A percentile compares a stretch with the other conserved stretches of the same genome.
Conservation (phyloP, 2,329 filamentous ascomycete species). For the Ceratocystis smalleyi region DNA sequence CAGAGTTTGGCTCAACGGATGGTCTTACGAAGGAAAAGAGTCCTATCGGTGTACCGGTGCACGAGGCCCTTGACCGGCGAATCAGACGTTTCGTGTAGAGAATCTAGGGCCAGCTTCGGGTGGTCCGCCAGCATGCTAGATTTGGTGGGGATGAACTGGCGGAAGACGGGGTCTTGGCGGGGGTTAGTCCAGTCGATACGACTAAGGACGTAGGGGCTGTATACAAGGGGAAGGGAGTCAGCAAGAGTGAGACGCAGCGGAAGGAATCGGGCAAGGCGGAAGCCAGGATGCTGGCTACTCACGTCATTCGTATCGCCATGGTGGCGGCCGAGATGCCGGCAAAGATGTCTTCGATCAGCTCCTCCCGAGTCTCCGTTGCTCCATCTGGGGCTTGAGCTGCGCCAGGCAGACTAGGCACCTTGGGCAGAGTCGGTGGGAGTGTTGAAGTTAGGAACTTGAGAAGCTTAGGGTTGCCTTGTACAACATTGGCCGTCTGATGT, state of each 20-base stretch:
- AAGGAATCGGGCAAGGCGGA: not conserved
- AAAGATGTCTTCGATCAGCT: constrained; percentile 39
- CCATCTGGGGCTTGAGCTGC: not conserved
- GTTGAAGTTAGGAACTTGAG: constrained; percentile 33
- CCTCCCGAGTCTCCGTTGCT: constrained; percentile 24
- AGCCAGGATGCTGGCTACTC: constrained; percentile 17
- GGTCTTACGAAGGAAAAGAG: constrained; percentile 40
- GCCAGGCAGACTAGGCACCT: constrained; percentile 14
- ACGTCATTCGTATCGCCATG: constrained; percentile 46
- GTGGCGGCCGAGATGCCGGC: constrained; percentile 37
- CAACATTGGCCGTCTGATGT: constrained; percentile 32
- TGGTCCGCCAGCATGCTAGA: constrained; percentile 40
- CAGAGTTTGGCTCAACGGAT: too few relatives aligned
- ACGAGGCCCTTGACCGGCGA: constrained; percentile 42
- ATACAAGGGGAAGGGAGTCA: not conserved
- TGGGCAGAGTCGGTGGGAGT: constrained; percentile 37
- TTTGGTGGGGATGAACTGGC: constrained; percentile 43
- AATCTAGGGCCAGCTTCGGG: constrained; percentile 38
- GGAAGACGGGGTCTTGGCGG: constrained; percentile 41
- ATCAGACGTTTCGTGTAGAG: constrained; percentile 41
- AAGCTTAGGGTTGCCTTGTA: constrained; percentile 34
- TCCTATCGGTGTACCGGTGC: constrained; percentile 49
- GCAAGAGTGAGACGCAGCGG: not conserved
- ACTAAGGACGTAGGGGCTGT: constrained; percentile 41
- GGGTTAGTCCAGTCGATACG: constrained; percentile 44